These are phyloP conservation scores for Takakia lepidozioides DNA, from an alignment of 225 moss, liverwort and hornwort species.

Conservation along the genomic window DNA sequence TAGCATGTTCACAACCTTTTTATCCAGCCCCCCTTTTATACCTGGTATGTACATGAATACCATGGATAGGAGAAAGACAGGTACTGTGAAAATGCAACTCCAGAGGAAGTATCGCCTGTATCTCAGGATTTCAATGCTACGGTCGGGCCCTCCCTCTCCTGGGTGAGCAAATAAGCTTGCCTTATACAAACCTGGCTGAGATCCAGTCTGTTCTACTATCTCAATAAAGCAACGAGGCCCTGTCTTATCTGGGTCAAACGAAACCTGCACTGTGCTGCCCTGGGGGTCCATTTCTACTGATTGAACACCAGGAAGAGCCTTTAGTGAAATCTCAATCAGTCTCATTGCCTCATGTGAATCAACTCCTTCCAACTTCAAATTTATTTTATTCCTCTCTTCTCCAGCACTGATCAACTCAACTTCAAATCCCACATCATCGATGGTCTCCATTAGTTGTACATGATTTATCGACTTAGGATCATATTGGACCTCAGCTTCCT, in stretches of 20 bases:
- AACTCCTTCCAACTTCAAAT: conserved; percentile 59
- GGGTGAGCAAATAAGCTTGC: conserved; percentile 49
- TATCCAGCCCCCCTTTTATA: conserved; percentile 63
- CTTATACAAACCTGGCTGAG: conserved; percentile 39
- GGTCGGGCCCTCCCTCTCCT: conserved; percentile 53
- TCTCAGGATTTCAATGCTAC: conserved; percentile 48
- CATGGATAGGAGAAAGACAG: conserved; percentile 84
- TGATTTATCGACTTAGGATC: conserved; percentile 51
- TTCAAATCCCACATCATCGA: conserved; percentile 82
- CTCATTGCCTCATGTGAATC: conserved; percentile 37
- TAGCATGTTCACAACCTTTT: conserved; percentile 51
- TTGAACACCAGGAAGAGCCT: conserved; percentile 64
- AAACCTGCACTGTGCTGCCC: conserved; percentile 37
- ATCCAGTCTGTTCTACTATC: conserved; percentile 51
- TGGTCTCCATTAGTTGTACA: conserved; percentile 36
- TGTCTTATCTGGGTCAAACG: conserved; percentile 74
- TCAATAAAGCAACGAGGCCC: conserved; percentile 85
- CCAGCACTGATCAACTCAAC: conserved; percentile 76
- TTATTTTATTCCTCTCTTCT: conserved; percentile 76
- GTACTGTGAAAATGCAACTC: conserved; percentile 91
- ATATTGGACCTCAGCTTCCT: conserved; percentile 83
- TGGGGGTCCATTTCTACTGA: conserved; percentile 62
- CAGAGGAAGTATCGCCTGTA: conserved; percentile 63
- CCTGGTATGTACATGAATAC: conserved; percentile 78
- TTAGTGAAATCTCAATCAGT: conserved; percentile 55